Evolutionary conservation across 306 rosid species (phyloP), one percentile per base, ranked within the genome.

Genomic region (Acmispon strigosus): DNA sequence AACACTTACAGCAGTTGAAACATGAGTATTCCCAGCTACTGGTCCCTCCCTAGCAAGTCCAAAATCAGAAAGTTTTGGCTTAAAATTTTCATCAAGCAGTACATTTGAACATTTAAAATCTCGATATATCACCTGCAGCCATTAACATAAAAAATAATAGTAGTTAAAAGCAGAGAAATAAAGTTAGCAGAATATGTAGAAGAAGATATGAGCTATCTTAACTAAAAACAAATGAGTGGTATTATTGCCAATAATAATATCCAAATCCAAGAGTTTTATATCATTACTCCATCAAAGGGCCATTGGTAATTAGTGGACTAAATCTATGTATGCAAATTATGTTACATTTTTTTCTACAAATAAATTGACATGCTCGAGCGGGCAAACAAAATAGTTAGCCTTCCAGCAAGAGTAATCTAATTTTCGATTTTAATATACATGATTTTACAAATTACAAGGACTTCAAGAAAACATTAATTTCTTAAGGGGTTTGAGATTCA

Each of bases 21-120:
- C 97, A 81, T 91, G 97, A 42, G 96, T 87, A 42, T 67, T 80
- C 2, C 96, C 97, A 9, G 78, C 81, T 60, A 54, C 66, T 8
- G 97, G 97, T 24, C 97, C 97, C 79, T 91, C 93, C 82, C 97
- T 79, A 8, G 96, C 97, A 56, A 91, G 96, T 76, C 97, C 97
- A 0, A 91, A 91, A 83, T 91, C 97, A 1, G 97, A 91, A 73
- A 91, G 97, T 70, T 85, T 91, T 29, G 96, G 88, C 62, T 75
- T 75, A 29, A 85, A 91, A 62, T 85, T 76, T 64, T 84, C 91
- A 83, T 91, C 93, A 72, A 91, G 65, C 12, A 91, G 75, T 52
- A 91, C 88, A 70, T 91, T 91, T 45, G 97, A 80, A 8, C 86
- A 58, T 75, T 91, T 91, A 50, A 91, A 85, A 76, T 91, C 97